Evolutionary conservation across 1,284 basidiomycete species (phyloP).

Genomic region (Exobasidium rhododendri): DNA sequence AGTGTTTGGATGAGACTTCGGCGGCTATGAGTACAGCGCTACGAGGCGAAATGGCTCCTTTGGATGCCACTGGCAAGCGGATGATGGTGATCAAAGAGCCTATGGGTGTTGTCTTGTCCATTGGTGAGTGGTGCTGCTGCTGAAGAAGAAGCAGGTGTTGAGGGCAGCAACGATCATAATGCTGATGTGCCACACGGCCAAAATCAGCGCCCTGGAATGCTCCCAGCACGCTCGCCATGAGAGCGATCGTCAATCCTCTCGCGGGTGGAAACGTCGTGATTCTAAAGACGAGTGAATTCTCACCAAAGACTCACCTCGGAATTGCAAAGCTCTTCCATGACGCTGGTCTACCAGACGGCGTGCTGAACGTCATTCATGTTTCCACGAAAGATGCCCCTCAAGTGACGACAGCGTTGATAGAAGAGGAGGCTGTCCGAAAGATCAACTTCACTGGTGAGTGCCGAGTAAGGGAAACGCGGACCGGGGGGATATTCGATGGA

Average conservation of each 20-base stretch:
- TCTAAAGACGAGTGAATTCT: constrained; percentile 64
- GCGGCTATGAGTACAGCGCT: constrained; percentile 25
- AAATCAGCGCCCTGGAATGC: constrained; percentile 43
- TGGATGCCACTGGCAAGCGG: constrained; percentile 22
- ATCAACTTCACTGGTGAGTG: constrained; percentile 48
- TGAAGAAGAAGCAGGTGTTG: too few relatives aligned
- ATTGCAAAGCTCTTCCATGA: constrained; percentile 59
- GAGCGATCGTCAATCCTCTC: constrained; percentile 62
- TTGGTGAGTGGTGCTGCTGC: constrained; percentile 3
- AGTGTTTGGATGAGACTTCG: constrained; percentile 20
- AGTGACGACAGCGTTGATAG: constrained; percentile 62
- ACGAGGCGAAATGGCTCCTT: constrained; percentile 25
- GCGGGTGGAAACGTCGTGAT: constrained; percentile 67
- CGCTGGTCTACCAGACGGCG: constrained; percentile 65
- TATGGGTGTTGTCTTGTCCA: constrained; percentile 17
- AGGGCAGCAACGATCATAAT: too few relatives aligned
- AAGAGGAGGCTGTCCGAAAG: constrained; percentile 60
- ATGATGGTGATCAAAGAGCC: constrained; percentile 35
- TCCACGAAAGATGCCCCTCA: constrained; percentile 59
- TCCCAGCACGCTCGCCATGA: constrained; percentile 49
- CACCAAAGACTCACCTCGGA: constrained; percentile 61
- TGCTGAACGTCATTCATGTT: constrained; percentile 64
- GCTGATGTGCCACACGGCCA: too few relatives aligned
- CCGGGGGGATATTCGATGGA: neutral
- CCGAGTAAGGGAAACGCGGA: neutral